phyloP scores from a whole-genome alignment of 768 basidiomycete genomes.

The Pleurotus ostreatus region DNA sequence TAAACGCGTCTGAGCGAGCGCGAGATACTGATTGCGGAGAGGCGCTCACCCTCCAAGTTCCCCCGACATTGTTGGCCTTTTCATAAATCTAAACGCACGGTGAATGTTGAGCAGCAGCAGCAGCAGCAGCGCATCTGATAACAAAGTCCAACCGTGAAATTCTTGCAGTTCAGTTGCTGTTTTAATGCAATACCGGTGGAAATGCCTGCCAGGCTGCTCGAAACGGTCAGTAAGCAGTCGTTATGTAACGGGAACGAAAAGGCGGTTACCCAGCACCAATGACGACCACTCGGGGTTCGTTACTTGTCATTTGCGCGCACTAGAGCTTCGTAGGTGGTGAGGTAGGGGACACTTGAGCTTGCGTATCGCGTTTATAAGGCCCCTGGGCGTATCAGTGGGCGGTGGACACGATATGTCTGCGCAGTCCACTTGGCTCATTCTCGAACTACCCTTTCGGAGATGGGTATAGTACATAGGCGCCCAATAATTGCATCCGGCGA shows the following conservation, averaged over 20 bases:
- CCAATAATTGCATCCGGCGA: too few relatives aligned
- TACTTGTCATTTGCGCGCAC: too few relatives aligned
- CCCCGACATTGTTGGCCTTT: conserved; percentile 41
- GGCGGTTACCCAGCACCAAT: conserved; percentile 46
- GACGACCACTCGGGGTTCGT: conserved; percentile 36
- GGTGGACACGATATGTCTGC: too few relatives aligned
- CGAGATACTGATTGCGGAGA: too few relatives aligned
- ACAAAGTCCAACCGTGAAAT: conserved; percentile 39
- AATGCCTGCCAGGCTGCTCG: conserved; percentile 41
- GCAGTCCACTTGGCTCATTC: too few relatives aligned
- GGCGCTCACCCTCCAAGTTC: conserved; percentile 51
- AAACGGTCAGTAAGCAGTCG: background rate
- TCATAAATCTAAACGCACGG: conserved; percentile 41
- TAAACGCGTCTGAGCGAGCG: background rate
- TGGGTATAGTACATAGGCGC: too few relatives aligned
- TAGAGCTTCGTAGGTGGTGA: too few relatives aligned
- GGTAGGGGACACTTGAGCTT: too few relatives aligned
- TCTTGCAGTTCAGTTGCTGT: conserved; percentile 35
- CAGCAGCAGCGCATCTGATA: background rate
- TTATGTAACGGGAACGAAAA: background rate
- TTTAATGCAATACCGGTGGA: conserved; percentile 45
- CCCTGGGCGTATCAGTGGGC: too few relatives aligned
- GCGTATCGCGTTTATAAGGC: too few relatives aligned
- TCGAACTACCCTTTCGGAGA: too few relatives aligned
- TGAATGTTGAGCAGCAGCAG: background rate